phyloP scores from a whole-genome alignment of 1,284 basidiomycete species.

The Ustilago cynodontis region DNA sequence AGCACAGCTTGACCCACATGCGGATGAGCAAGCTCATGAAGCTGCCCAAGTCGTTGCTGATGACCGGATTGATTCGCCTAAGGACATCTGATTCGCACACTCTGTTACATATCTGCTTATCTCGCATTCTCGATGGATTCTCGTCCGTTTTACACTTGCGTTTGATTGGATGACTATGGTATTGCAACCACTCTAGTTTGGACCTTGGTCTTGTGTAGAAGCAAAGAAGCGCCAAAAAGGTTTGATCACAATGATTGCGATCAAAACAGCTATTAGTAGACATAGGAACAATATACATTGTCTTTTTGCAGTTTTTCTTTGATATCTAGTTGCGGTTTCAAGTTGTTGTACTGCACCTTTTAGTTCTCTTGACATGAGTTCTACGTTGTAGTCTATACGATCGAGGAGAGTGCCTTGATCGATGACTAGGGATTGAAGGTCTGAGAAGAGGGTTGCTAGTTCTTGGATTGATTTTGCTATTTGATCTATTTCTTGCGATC shows the following conservation, averaged over 20 bases:
- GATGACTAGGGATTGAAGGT: conserved; percentile 90
- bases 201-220: not conserved
- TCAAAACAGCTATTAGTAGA: conserved; percentile 86
- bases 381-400: conserved; percentile 96
- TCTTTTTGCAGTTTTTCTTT: conserved; percentile 89
- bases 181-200: not conserved
- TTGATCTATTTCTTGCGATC: conserved; percentile 82
- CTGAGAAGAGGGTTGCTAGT: conserved; percentile 95
- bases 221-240: conserved; percentile 71
- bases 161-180: too few relatives aligned
- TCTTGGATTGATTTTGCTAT: conserved; percentile 92
- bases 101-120: not conserved
- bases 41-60: conserved; percentile 40
- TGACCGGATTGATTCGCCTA: conserved; percentile 17
- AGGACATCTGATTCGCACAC: conserved; percentile 2
- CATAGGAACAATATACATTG: conserved; percentile 92
- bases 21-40: conserved; percentile 49
- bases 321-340: conserved; percentile 87
- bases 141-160: too few relatives aligned
- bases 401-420: conserved; percentile 98
- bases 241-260: conserved; percentile 84
- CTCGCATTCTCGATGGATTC: not conserved
- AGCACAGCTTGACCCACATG: conserved; percentile 33
- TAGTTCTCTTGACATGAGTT: conserved; percentile 85
- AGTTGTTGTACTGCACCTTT: conserved; percentile 87